Conservation (phyloP, 331 rosid genomes). For the Spiraea crenata region DNA sequence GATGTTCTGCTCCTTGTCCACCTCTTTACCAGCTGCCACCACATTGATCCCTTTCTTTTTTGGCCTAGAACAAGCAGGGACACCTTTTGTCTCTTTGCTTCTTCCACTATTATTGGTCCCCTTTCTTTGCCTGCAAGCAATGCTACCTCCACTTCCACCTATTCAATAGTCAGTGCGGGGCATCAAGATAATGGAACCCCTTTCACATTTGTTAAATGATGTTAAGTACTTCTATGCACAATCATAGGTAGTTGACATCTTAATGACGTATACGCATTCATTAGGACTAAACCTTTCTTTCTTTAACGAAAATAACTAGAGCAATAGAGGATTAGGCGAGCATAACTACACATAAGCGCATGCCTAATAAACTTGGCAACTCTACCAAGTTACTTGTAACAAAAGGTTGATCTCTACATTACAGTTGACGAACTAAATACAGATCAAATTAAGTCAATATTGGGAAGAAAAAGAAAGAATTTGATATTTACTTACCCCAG, state of each 20-base stretch:
- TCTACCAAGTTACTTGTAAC: no score
- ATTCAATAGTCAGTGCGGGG: background rate
- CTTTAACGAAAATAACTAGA: no score
- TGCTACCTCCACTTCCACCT: constrained; percentile 73
- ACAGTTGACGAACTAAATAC: no score
- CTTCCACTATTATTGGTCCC: constrained; percentile 66
- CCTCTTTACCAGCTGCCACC: constrained; percentile 47
- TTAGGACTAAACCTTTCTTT: no score
- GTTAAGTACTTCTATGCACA: background rate
- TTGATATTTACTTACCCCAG: constrained; percentile 50
- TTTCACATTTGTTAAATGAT: background rate
- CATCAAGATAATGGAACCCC: background rate
- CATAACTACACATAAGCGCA: no score
- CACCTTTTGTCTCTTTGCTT: constrained; percentile 64
- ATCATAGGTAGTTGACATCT: constrained; percentile 1
- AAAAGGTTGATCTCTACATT: no score
- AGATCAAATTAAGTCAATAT: no score
- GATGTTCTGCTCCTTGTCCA: constrained; percentile 31
- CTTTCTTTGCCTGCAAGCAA: constrained; percentile 62
- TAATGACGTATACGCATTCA: background rate
- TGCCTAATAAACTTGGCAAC: no score
- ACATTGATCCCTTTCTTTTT: constrained; percentile 47
- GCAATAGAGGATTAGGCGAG: no score
- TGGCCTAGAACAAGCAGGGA: constrained; percentile 80
- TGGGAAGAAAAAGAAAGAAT: background rate